phyloP scores from a whole-genome alignment of 257 asterid species.

The Lithospermum erythrorhizon region DNA sequence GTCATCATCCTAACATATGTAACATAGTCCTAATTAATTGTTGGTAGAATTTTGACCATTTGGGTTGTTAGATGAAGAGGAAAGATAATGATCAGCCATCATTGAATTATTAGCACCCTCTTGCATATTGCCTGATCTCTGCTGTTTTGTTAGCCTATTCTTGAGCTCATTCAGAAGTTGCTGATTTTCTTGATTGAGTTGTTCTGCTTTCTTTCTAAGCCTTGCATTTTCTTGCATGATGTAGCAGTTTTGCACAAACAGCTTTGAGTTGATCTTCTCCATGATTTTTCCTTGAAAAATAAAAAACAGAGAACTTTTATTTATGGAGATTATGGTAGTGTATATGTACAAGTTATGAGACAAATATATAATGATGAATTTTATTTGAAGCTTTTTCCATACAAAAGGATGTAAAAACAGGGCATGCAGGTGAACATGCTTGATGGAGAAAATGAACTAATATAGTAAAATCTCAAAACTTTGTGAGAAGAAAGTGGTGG shows the following conservation, averaged over 20 bases:
- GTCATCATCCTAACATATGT: too few relatives aligned
- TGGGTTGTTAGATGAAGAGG: not conserved
- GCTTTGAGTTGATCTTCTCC: constrained; percentile 71
- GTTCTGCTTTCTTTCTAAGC: constrained; percentile 71
- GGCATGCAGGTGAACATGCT: too few relatives aligned
- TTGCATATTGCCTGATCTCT: too few relatives aligned
- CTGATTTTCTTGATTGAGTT: constrained; percentile 70
- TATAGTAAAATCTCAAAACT: too few relatives aligned
- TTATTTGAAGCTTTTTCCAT: too few relatives aligned
- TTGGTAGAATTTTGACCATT: not conserved
- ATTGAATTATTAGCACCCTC: too few relatives aligned
- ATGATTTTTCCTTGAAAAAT: constrained; percentile 14
- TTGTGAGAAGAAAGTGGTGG: too few relatives aligned
- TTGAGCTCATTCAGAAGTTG: constrained; percentile 56
- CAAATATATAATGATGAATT: too few relatives aligned
- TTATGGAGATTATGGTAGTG: not conserved
- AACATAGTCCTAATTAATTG: not conserved
- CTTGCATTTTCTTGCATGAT: constrained; percentile 68
- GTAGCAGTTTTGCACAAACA: constrained; percentile 58
- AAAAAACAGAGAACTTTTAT: not conserved
- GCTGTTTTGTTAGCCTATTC: constrained; percentile 36
- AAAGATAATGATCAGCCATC: not conserved
- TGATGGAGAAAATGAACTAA: too few relatives aligned
- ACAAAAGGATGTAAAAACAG: too few relatives aligned
- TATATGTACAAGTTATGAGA: not conserved